Evolutionary conservation across 352 stramenopile genomes (phyloP).

Genomic region (Detonula confervacea): DNA sequence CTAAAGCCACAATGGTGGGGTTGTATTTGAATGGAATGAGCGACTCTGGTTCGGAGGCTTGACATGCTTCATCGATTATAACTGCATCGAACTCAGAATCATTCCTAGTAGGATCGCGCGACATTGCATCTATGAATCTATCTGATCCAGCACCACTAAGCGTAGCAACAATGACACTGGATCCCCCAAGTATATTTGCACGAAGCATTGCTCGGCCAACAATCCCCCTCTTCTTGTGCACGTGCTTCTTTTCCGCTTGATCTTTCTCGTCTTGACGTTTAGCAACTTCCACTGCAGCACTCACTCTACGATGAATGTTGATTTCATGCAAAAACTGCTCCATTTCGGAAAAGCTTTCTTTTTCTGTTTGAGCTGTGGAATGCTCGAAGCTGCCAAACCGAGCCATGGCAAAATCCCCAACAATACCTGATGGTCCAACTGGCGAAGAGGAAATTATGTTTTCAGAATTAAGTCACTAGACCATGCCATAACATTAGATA

Average conservation of each 20-base stretch:
- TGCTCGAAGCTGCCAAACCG: constrained; percentile 62
- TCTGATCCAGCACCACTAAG: constrained; percentile 61
- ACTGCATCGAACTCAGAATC: constrained; percentile 66
- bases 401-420: constrained; percentile 54
- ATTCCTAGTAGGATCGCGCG: constrained; percentile 45
- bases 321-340: constrained; percentile 62
- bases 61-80: constrained; percentile 68
- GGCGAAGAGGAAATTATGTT: background rate
- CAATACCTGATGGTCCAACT: constrained; percentile 58
- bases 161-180: constrained; percentile 57
- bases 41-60: constrained; percentile 57
- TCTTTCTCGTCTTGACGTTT: constrained; percentile 33
- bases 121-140: constrained; percentile 64
- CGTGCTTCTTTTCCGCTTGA: constrained; percentile 10
- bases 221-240: constrained; percentile 44
- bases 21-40: constrained; percentile 73
- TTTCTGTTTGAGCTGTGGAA: constrained; percentile 36
- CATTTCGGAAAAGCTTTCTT: constrained; percentile 43
- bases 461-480: background rate
- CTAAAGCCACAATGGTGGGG: constrained; percentile 56
- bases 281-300: constrained; percentile 39
- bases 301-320: constrained; percentile 54
- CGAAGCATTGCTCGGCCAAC: constrained; percentile 30
- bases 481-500: background rate
- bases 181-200: constrained; percentile 47